Evolutionary conservation across 352 stramenopile species (phyloP), one percentile per base, ranked within the genome.

Genomic region (Phytopythium kandeliae): DNA sequence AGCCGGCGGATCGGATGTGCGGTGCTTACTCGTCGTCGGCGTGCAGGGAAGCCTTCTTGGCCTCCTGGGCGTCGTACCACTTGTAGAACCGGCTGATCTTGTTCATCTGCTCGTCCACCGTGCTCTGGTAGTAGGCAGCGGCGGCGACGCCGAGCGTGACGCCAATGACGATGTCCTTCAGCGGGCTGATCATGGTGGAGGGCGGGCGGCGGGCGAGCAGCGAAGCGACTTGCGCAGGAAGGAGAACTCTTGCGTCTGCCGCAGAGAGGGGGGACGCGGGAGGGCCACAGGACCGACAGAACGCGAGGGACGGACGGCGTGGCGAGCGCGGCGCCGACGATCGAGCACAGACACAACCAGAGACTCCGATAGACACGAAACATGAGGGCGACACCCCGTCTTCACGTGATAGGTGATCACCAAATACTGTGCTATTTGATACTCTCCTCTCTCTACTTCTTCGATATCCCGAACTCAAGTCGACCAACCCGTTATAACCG

Each of bases 111-210:
- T 52, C 59, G 56, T 86, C 65, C 63, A 84, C 87, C 38, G 52
- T 85, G 54, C 70, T 69, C 66, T 87, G 79, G 78, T 81, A 94
- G 26, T 75, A n/a, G 33, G 66, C 25, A 57, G 55, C 80, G 19
- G 58, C 57, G 42, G 63, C 55, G 44, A 88, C 35, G 59, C 79
- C 83, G 47, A 94, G 81, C 54, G 48, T 55, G 31, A 74, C 76
- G 74, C 68, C 83, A 63, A 94, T 75, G 31, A 85, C 47, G 50
- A 94, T 87, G 69, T 94, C 83, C 69, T 87, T 90, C 33, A 90
- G 46, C 11, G 80, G 79, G 58, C 75, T 92, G 62, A 89, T 74
- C 79, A 89, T 93, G 25, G 52, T 84, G 37, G 38, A 25, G 42
- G 44, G 22, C 0, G 2, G 62, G 88, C 28, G 70, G 71, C 19